Percentiles rank a stretch among this genome's conserved stretches.
Evolutionary conservation across 768 basidiomycete genomes (phyloP).

Genomic region (Lactifluus volemus): DNA sequence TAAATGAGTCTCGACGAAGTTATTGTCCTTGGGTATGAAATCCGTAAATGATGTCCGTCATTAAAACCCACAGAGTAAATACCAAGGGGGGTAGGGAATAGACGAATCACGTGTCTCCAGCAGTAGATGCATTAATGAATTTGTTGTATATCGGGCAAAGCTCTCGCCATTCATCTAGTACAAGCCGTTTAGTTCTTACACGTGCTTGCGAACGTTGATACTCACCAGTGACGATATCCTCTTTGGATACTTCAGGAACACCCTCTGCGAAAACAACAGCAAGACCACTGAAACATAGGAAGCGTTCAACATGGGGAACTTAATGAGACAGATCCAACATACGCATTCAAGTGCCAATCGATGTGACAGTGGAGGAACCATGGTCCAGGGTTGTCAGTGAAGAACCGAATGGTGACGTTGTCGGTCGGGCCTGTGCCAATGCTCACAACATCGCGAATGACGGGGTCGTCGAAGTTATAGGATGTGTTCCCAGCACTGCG

Average conservation of each 20-base stretch:
- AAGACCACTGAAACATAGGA: conserved; percentile 6
- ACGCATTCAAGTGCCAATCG: conserved; percentile 25
- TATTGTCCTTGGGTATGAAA: background rate
- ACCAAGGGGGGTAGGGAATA: background rate
- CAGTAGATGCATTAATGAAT: background rate
- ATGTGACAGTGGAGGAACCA: conserved; percentile 29
- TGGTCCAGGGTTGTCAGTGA: conserved; percentile 26
- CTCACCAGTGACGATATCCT: background rate
- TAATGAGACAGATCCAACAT: background rate
- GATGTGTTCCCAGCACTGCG: conserved; percentile 14
- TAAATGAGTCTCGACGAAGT: background rate
- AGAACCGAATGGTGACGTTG: conserved; percentile 23
- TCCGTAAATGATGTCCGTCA: background rate
- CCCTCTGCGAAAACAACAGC: conserved; percentile 18
- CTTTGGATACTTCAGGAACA: conserved; percentile 1
- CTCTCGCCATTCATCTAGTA: conserved; percentile 5
- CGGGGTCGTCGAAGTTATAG: conserved; percentile 30
- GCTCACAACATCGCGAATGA: conserved; percentile 37
- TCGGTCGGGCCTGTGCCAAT: conserved; percentile 13
- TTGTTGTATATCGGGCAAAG: conserved; percentile 13
- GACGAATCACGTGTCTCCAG: background rate
- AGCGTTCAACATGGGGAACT: background rate
- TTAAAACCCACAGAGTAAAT: background rate
- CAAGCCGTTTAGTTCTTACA: background rate
- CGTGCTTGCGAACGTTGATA: background rate